phyloP scores from a whole-genome alignment of 371 early-diverging fungal species.

The Apophysomyces sp. region DNA sequence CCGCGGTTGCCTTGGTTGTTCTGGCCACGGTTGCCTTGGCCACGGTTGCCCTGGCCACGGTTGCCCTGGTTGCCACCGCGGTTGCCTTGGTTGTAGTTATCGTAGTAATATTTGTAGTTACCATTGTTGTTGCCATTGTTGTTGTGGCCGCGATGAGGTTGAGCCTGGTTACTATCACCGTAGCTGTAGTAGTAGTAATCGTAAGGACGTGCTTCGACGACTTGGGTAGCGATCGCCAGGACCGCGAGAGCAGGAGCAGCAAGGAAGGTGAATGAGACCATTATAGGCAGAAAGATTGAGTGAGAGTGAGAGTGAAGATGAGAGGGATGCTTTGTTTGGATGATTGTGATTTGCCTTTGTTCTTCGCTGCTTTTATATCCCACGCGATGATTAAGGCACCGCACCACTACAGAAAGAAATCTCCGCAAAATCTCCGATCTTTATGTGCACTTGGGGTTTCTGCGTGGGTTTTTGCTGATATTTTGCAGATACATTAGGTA shows the following conservation, averaged over 20 bases:
- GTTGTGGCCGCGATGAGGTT: not conserved
- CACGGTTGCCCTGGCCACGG: not conserved
- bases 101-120: not conserved
- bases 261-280: constrained; percentile 1
- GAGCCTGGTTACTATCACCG: not conserved
- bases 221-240: constrained; percentile 4
- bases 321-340: not conserved
- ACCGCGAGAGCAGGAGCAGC: constrained; percentile 3
- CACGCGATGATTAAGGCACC: not conserved
- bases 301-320: not conserved
- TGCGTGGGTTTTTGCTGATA: too few relatives aligned
- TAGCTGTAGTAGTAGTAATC: not conserved
- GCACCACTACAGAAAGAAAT: too few relatives aligned
- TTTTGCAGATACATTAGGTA: too few relatives aligned
- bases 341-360: not conserved
- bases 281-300: not conserved
- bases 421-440: too few relatives aligned
- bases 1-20: not conserved
- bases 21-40: not conserved
- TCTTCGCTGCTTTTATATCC: not conserved
- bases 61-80: not conserved
- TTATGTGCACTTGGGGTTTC: too few relatives aligned
- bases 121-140: not conserved
- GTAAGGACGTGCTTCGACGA: not conserved
- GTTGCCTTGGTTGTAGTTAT: not conserved